A percentile compares a stretch with the other conserved stretches of the same genome.
These are phyloP conservation scores for Fusarium sororula DNA, from an alignment of 2,329 filamentous ascomycete genomes.

Conservation along the genomic window DNA sequence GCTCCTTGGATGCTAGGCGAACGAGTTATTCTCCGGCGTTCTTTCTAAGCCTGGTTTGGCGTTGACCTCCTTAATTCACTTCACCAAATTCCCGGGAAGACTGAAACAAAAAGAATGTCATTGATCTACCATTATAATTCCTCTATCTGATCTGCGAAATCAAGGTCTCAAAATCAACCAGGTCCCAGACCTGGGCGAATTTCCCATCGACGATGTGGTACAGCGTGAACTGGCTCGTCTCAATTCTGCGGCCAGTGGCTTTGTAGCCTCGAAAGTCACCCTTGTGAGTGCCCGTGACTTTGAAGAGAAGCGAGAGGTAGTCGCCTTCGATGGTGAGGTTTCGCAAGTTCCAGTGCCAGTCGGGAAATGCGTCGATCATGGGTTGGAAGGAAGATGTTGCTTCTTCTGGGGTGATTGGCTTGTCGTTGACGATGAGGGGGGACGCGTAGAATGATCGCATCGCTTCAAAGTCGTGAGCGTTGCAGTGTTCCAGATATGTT, in stretches of 20 bases:
- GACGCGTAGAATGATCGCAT: not conserved
- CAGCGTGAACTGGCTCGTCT: constrained; percentile 4
- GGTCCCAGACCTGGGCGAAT: constrained; percentile 3
- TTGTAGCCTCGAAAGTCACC: not conserved
- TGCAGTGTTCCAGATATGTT: constrained; percentile 6
- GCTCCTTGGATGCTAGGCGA: not conserved
- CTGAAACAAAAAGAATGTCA: not conserved
- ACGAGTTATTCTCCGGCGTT: not conserved
- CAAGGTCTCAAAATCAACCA: constrained; percentile 7
- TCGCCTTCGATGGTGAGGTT: not conserved
- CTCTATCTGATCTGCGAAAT: constrained; percentile 4
- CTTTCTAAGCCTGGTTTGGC: not conserved
- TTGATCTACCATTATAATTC: not conserved
- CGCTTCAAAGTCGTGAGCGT: not conserved
- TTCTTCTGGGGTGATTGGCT: not conserved
- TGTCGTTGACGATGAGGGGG: constrained; percentile 3
- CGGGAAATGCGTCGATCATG: constrained; percentile 4
- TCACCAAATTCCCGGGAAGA: not conserved
- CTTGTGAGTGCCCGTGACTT: not conserved
- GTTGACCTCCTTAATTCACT: not conserved
- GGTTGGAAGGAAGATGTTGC: not conserved
- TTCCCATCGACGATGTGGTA: constrained; percentile 8
- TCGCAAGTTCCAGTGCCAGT: constrained; percentile 7
- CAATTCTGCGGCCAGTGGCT: not conserved
- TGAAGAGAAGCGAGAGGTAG: constrained; percentile 2